Evolutionary conservation across 148 eudicot species (phyloP).

Genomic region (Selenicereus undatus): DNA sequence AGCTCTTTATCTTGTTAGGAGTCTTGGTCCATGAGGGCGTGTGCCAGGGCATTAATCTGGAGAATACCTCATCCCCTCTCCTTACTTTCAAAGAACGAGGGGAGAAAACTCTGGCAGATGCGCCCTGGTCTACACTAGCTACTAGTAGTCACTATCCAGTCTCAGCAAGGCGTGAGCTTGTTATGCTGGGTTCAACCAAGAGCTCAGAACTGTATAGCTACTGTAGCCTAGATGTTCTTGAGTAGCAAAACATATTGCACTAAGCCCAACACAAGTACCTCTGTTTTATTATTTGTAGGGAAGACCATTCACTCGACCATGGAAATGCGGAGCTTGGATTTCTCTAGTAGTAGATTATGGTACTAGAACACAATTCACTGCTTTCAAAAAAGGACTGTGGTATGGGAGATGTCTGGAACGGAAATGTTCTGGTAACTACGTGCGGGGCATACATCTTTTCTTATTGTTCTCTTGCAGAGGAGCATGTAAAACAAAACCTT

Average conservation of each 20-base stretch:
- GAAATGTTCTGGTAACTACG: background rate
- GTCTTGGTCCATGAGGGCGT: background rate
- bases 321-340: background rate
- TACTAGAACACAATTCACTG: background rate
- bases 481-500: slow-evolving; percentile 24
- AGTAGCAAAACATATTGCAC: background rate
- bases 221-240: background rate
- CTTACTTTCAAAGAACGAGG: no score
- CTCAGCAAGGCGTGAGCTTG: background rate
- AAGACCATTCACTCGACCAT: slow-evolving; percentile 3
- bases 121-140: no score
- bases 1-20: background rate
- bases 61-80: background rate
- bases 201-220: background rate
- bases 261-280: background rate
- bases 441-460: slow-evolving; percentile 13
- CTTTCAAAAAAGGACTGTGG: background rate
- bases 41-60: background rate
- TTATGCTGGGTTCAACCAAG: background rate
- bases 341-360: background rate
- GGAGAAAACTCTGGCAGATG: no score
- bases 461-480: slow-evolving; percentile 19
- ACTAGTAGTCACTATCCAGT: background rate
- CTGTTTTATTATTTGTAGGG: background rate
- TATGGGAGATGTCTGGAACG: background rate